phyloP scores from a whole-genome alignment of 352 stramenopile genomes.

The Pythium oligandrum region DNA sequence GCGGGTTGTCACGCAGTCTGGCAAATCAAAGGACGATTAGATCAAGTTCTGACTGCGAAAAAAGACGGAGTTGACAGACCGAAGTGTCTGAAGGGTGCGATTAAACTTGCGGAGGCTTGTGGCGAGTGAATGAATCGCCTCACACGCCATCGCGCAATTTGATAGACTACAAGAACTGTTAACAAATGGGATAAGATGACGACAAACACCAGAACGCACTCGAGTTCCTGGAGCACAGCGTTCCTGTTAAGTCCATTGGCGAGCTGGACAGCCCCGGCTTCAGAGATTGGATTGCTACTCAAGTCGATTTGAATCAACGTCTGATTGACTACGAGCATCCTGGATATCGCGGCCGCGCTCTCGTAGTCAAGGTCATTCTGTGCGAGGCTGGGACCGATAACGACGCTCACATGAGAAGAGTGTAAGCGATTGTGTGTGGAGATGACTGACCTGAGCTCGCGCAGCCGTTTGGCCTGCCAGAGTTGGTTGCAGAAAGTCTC shows the following conservation, averaged over 20 bases:
- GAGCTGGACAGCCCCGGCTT: conserved; percentile 40
- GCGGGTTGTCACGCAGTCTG: conserved; percentile 37
- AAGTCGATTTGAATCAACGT: conserved; percentile 33
- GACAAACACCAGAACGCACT: conserved; percentile 22
- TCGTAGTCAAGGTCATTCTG: conserved; percentile 59
- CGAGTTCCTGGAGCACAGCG: conserved; percentile 29
- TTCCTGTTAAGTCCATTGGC: conserved; percentile 52
- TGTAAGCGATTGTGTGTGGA: no score
- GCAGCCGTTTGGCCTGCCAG: conserved; percentile 38
- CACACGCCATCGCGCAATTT: conserved; percentile 37
- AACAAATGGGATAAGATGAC: neutral
- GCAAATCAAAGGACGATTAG: neutral
- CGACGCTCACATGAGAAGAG: neutral
- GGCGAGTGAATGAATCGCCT: conserved; percentile 28
- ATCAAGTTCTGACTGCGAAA: no score
- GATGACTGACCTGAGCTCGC: conserved; percentile 24
- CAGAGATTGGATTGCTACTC: conserved; percentile 36
- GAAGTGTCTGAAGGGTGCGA: conserved; percentile 31
- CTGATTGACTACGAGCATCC: conserved; percentile 59
- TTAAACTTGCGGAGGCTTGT: conserved; percentile 42
- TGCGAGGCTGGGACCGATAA: conserved; percentile 23
- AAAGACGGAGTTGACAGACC: conserved; percentile 15
- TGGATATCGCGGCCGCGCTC: conserved; percentile 29
- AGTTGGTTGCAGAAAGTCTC: conserved; percentile 52
- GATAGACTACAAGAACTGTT: conserved; percentile 21